Evolutionary conservation across 1,284 basidiomycete species (phyloP).

Genomic region (Trametes versicolor): DNA sequence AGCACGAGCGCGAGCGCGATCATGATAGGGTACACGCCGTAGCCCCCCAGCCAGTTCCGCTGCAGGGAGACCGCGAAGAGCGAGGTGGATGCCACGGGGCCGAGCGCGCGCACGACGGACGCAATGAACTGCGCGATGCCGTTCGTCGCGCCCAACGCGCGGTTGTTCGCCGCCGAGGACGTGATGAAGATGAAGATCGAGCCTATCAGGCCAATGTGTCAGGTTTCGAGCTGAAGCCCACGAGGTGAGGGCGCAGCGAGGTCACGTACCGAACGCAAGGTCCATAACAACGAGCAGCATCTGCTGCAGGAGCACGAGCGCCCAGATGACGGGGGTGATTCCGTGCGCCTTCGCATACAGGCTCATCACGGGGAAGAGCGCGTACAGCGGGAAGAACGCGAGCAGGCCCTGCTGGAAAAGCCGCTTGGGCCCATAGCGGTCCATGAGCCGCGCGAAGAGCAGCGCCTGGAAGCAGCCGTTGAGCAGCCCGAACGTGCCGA

Average conservation of each 20-base stretch:
- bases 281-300: slow-evolving; percentile 43
- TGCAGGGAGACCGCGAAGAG: slow-evolving; percentile 74
- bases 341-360: slow-evolving; percentile 41
- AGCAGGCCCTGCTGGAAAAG: slow-evolving; percentile 62
- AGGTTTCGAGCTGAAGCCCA: background rate
- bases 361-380: slow-evolving; percentile 68
- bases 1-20: slow-evolving; percentile 30
- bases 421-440: slow-evolving; percentile 62
- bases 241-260: background rate
- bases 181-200: slow-evolving; percentile 59
- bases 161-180: slow-evolving; percentile 65
- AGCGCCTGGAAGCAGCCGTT: slow-evolving; percentile 69
- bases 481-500: slow-evolving; percentile 66
- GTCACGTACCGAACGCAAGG: slow-evolving; percentile 48
- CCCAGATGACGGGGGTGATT: slow-evolving; percentile 43
- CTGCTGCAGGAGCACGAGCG: slow-evolving; percentile 45
- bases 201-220: slow-evolving; percentile 33
- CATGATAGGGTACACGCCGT: slow-evolving; percentile 46
- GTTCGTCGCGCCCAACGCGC: slow-evolving; percentile 81
- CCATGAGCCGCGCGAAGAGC: slow-evolving; percentile 66
- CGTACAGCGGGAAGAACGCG: slow-evolving; percentile 60
- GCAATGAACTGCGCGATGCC: slow-evolving; percentile 55
- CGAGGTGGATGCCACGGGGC: slow-evolving; percentile 74
- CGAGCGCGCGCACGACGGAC: slow-evolving; percentile 69
- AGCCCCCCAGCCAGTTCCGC: slow-evolving; percentile 48